Percentiles rank a stretch among this genome's conserved stretches.
Conservation (phyloP, 2,329 filamentous ascomycete species). For the Claviceps sp. region DNA sequence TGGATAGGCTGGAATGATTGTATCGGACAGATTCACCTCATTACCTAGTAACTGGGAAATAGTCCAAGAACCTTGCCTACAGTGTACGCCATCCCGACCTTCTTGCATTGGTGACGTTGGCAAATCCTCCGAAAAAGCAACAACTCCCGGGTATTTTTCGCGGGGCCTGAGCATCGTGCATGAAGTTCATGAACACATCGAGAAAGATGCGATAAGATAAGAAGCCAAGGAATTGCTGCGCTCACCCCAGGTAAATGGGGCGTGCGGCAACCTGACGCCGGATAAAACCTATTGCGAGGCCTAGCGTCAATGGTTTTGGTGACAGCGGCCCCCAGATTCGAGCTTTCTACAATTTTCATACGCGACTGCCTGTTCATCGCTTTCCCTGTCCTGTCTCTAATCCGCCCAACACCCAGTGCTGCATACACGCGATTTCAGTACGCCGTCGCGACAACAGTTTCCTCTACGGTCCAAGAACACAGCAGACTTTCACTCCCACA, state of each 20-base stretch:
- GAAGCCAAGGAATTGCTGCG: background rate
- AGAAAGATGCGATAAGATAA: conserved; percentile 10
- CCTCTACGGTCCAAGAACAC: background rate
- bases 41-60: background rate
- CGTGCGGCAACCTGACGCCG: conserved; percentile 11
- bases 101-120: background rate
- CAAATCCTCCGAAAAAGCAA: background rate
- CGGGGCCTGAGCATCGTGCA: background rate
- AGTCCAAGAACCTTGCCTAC: background rate
- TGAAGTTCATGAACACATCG: background rate
- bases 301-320: conserved; percentile 30
- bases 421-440: conserved; percentile 5
- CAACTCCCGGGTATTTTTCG: background rate
- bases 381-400: background rate
- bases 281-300: conserved; percentile 21
- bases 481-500: conserved; percentile 2
- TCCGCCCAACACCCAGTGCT: conserved; percentile 5
- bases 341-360: conserved; percentile 26
- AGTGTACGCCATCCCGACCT: background rate
- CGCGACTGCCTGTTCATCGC: conserved; percentile 12
- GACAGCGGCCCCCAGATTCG: conserved; percentile 25
- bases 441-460: conserved; percentile 1
- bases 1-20: background rate
- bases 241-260: conserved; percentile 3
- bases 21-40: background rate